These are phyloP conservation scores for Blastomyces silverae DNA, from an alignment of 2,329 filamentous ascomycete species.

Conservation along the genomic window DNA sequence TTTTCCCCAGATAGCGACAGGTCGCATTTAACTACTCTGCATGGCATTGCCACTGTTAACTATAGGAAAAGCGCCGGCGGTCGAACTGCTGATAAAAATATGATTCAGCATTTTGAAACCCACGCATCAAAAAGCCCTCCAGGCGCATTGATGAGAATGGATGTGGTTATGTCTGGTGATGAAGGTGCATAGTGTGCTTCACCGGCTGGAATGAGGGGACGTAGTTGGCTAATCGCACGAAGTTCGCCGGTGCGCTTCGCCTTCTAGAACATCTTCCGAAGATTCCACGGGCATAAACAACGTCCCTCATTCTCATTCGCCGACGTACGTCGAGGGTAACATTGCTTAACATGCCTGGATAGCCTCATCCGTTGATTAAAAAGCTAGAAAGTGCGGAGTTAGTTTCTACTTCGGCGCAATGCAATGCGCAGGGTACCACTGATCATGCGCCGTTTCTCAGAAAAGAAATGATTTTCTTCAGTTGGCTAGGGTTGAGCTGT, in stretches of 20 bases:
- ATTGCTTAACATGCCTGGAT: no score
- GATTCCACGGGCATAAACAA: neutral
- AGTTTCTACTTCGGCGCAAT: neutral
- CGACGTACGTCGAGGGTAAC: no score
- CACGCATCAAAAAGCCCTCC: neutral
- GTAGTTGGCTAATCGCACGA: neutral
- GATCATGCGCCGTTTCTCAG: no score
- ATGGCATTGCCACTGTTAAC: neutral
- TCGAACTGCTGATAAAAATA: no score
- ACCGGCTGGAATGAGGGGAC: neutral
- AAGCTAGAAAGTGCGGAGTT: no score
- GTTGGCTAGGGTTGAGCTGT: no score
- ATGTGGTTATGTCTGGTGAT: no score
- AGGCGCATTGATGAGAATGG: no score
- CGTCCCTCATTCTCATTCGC: no score
- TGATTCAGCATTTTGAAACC: neutral
- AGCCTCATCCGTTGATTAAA: no score
- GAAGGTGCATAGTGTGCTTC: neutral
- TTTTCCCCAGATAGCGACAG: neutral
- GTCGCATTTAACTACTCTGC: neutral
- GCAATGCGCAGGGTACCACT: neutral
- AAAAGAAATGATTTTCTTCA: no score
- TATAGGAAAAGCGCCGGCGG: neutral
- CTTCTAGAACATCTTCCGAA: neutral
- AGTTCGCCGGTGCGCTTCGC: neutral